These are phyloP conservation scores for Solanum appendiculatum DNA, from an alignment of 257 asterid species.

Conservation along the genomic window DNA sequence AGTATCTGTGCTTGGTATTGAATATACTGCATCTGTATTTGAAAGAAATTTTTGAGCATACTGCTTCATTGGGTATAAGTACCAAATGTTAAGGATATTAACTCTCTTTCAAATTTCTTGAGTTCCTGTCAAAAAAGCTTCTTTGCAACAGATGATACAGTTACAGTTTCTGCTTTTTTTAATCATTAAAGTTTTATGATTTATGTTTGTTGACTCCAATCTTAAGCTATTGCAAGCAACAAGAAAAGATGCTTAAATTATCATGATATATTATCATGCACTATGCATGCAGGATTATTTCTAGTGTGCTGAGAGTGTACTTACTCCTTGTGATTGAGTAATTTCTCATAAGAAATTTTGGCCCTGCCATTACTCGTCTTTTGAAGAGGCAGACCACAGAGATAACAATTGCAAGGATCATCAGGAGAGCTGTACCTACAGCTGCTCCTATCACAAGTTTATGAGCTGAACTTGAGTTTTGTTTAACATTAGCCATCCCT, in stretches of 20 bases:
- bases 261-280: background rate
- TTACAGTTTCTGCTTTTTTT: background rate
- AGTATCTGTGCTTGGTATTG: constrained; percentile 54
- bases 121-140: background rate
- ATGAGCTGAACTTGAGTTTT: constrained; percentile 19
- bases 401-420: constrained; percentile 16
- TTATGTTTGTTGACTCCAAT: background rate
- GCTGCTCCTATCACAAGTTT: constrained; percentile 34
- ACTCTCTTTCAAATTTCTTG: background rate
- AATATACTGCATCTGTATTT: constrained; percentile 70
- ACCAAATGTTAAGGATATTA: background rate
- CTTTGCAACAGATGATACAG: background rate
- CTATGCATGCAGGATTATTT: background rate
- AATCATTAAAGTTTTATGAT: background rate
- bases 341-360: constrained; percentile 27
- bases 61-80: background rate
- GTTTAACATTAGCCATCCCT: constrained; percentile 27
- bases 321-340: constrained; percentile 61
- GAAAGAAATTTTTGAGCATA: background rate
- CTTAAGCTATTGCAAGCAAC: background rate
- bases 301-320: constrained; percentile 1
- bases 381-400: constrained; percentile 27
- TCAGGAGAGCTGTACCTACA: constrained; percentile 40
- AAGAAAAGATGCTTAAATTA: background rate
- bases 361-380: constrained; percentile 16